Base-by-base conservation (phyloP, 306 rosid species). In the Inga leiocalycina region DNA sequence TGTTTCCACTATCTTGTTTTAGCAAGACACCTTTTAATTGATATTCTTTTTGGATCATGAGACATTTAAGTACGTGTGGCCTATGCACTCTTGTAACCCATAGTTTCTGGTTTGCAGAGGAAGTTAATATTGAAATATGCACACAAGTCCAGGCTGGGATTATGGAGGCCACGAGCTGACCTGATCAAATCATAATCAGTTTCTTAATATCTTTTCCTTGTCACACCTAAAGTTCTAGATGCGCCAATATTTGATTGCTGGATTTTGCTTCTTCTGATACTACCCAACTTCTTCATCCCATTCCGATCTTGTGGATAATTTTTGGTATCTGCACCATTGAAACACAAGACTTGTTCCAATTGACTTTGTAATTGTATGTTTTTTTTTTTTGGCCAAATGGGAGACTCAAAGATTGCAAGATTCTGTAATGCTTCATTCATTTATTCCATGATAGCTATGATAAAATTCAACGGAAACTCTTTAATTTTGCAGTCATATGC, bases 131-230 rank as follows among this genome's bases (percentile, higher is more conserved):
- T 95, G 90, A 89, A 88, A 80, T 86, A 90, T 71, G 69, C 90
- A 62, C 98, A 95, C 89, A 93, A 95, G 89, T 95, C 89, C 84
- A 85, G 94, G 88, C 87, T 93, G 56, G 98, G 98, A 86, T 88
- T 93, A 11, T 95, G 98, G 98, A 92, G 93, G 85, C 98, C 98
- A 46, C 90, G 84, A 43, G 91, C 89, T 44, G 87, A 81, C 57
- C 85, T 81, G 24, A 12, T 90, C 72, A 92, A 90, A 75, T 67
- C 89, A 16, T 91, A 86, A 89, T 75, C 68, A n/a, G 10, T 45
- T 45, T 45, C 49, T 45, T 45, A 45, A 45, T 76, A 49, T 80
- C 80, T 32, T 35, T 77, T 49, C 65, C 3, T 76, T 81, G 44
- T 20, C 57, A 68, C 51, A 52, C 56, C 17, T 32, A 34, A 44